These are phyloP conservation scores for Pseudogymnoascus verrucosus DNA, from an alignment of 2,329 filamentous ascomycete genomes.

Conservation along the genomic window DNA sequence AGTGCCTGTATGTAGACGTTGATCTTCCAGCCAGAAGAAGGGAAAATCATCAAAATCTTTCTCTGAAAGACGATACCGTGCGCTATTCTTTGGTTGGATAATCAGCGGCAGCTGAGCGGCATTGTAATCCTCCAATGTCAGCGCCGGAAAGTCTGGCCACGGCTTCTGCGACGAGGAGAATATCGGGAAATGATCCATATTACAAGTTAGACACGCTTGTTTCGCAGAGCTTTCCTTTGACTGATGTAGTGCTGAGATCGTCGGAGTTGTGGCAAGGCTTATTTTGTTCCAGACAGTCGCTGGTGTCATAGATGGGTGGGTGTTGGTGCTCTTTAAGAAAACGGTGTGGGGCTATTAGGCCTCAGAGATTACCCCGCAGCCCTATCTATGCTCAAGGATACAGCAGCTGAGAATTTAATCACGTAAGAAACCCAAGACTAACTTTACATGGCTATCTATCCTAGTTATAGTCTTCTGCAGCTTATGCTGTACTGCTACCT, in stretches of 20 bases:
- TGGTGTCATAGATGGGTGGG: background rate
- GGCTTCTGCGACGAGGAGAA: background rate
- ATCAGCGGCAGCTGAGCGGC: background rate
- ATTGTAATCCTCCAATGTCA: background rate
- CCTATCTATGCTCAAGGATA: background rate
- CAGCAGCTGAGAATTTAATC: background rate
- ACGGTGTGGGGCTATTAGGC: background rate
- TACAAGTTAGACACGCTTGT: background rate
- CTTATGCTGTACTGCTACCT: background rate
- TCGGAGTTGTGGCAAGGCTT: background rate
- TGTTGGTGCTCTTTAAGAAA: background rate
- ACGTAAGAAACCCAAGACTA: background rate
- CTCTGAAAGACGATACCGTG: background rate
- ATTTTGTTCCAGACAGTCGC: background rate
- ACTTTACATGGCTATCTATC: background rate
- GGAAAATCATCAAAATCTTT: background rate
- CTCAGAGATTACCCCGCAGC: background rate
- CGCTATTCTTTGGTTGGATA: background rate
- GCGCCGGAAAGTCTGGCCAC: constrained; percentile 1
- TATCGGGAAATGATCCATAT: background rate
- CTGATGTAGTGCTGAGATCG: background rate
- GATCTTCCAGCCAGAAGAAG: background rate
- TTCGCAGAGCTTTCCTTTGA: background rate
- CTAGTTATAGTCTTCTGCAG: background rate
- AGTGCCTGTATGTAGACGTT: background rate